Base-by-base conservation (phyloP, 306 rosid species). In the Prunus armeniaca region DNA sequence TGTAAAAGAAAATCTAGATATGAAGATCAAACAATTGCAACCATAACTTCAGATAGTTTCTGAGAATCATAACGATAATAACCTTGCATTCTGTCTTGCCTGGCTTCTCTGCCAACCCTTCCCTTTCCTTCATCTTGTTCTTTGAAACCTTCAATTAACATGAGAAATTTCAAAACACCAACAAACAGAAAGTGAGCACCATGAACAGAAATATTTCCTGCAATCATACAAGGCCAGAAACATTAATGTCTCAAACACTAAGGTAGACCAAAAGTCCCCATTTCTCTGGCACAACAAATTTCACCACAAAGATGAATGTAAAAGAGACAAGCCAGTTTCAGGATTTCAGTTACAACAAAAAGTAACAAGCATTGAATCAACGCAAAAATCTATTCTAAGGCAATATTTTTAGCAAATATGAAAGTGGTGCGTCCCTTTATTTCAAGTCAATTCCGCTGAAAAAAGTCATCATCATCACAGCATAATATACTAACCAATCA, bases 1-100 rank as follows among this genome's bases (percentile, higher is more conserved):
- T 38, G 43, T 38, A 38, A 38, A 38, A 38, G 43, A 38, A 0
- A 63, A n/a, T 46, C 11, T 22, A 28, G 45, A 65, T 27, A 65
- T 65, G 32, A 15, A 15, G 43, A 57, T 57, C 49, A 72, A 46
- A 55, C 11, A 65, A 65, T 50, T 55, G 57, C 30, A 62, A 66
- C 56, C 28, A 19, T 24, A 77, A 38, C 43, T 38, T 38, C 43
- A 1, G 43, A 38, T 38, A 38, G 32, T 69, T 27, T 38, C 51
- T 76, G 75, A 82, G 63, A 62, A 76, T 76, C 67, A 76, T 51
- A 72, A 76, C 25, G 72, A 77, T 46, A 69, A 73, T 67, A 75
- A 96, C 99, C 97, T 95, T 95, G 98, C 93, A 92, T 79, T 92
- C 97, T 25, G 86, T 75, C 80, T 69, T 86, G 73, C 88, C 9